Percentiles rank a stretch among this genome's conserved stretches.
Evolutionary conservation across 2,329 filamentous ascomycete genomes (phyloP).

Genomic region (Penicillium sp.): DNA sequence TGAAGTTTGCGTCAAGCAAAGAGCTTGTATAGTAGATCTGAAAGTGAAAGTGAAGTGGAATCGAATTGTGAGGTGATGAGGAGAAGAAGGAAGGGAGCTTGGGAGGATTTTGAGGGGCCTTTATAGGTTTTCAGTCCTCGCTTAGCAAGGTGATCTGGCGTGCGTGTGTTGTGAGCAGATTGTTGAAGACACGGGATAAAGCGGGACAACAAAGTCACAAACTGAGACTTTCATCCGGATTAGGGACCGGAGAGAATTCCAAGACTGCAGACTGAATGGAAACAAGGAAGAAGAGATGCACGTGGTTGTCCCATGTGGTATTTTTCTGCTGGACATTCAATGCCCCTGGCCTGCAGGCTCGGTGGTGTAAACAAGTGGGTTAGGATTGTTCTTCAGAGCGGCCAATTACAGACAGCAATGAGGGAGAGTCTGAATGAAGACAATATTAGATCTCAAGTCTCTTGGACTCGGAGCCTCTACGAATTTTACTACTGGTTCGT

Average conservation of each 20-base stretch:
- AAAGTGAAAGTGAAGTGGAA: slow-evolving; percentile 1
- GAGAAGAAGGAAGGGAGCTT: background rate
- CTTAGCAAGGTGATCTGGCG: background rate
- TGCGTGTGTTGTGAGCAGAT: background rate
- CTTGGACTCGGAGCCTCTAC: background rate
- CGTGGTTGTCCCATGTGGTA: slow-evolving; percentile 1
- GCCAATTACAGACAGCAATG: background rate
- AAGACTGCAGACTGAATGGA: background rate
- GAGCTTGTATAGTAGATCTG: slow-evolving; percentile 11
- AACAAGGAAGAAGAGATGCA: background rate
- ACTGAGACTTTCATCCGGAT: background rate
- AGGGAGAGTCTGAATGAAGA: background rate
- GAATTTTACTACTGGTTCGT: background rate
- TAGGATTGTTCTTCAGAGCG: slow-evolving; percentile 24
- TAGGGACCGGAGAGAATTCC: background rate
- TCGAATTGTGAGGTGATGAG: background rate
- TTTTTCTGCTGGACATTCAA: background rate
- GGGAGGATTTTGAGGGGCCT: background rate
- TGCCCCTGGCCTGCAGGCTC: background rate
- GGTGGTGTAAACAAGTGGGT: background rate
- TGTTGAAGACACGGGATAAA: background rate
- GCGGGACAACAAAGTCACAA: background rate
- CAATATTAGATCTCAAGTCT: background rate
- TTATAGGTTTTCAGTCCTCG: background rate
- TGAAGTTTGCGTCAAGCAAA: slow-evolving; percentile 24